Conservation (phyloP, 2,329 filamentous ascomycete genomes). For the Parastagonospora nodorum region DNA sequence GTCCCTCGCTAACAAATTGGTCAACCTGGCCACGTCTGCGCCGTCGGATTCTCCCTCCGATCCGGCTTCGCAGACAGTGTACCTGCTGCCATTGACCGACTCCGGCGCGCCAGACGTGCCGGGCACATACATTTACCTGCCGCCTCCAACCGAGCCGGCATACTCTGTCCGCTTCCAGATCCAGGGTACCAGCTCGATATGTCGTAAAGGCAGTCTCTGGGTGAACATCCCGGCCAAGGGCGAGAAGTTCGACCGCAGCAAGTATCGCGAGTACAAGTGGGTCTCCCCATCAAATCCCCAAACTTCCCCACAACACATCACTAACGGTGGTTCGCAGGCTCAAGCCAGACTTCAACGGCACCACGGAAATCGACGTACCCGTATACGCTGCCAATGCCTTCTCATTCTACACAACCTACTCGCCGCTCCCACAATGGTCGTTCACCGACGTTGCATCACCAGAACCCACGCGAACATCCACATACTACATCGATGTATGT, state of each 20-base stretch:
- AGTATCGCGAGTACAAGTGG: slow-evolving; percentile 89
- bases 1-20: slow-evolving; percentile 9
- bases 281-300: slow-evolving; percentile 35
- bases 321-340: slow-evolving; percentile 62
- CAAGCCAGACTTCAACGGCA: slow-evolving; percentile 88
- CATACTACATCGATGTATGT: slow-evolving; percentile 93
- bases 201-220: slow-evolving; percentile 92
- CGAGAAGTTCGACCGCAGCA: slow-evolving; percentile 74
- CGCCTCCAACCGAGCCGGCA: slow-evolving; percentile 72
- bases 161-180: slow-evolving; percentile 87
- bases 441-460: slow-evolving; percentile 58
- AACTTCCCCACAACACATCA: background rate
- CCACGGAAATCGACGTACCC: slow-evolving; percentile 86
- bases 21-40: slow-evolving; percentile 29
- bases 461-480: slow-evolving; percentile 70
- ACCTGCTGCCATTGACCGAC: slow-evolving; percentile 89
- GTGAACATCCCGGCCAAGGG: slow-evolving; percentile 88
- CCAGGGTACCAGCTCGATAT: slow-evolving; percentile 94
- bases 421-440: slow-evolving; percentile 79
- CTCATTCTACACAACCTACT: slow-evolving; percentile 92
- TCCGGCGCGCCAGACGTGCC: slow-evolving; percentile 88
- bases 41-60: slow-evolving; percentile 12
- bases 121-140: slow-evolving; percentile 89
- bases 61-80: slow-evolving; percentile 59
- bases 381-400: slow-evolving; percentile 85